Conservation (phyloP, 1,139 yeast genomes). For the Saccharomyces hybrid region DNA sequence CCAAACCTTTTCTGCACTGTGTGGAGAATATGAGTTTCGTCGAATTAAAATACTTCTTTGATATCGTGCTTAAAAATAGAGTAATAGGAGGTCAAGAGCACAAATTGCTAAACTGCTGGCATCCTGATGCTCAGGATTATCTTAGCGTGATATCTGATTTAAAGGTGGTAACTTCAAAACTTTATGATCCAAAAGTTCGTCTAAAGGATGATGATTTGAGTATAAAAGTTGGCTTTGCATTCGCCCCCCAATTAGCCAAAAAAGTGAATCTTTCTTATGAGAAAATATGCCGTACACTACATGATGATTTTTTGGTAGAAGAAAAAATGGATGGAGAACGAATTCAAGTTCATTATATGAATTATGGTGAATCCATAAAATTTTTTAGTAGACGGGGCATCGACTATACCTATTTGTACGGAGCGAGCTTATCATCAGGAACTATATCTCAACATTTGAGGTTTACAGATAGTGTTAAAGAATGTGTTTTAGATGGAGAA, state of each 20-base stretch:
- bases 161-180: constrained; percentile 50
- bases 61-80: constrained; percentile 54
- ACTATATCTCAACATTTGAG: constrained; percentile 51
- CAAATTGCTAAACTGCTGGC: constrained; percentile 60
- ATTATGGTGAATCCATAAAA: constrained; percentile 39
- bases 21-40: constrained; percentile 49
- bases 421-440: constrained; percentile 47
- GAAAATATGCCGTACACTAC: constrained; percentile 40
- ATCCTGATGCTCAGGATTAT: constrained; percentile 66
- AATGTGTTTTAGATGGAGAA: constrained; percentile 75
- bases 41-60: constrained; percentile 65
- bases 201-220: constrained; percentile 40
- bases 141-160: constrained; percentile 63
- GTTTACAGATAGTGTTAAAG: constrained; percentile 39
- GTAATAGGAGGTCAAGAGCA: constrained; percentile 55
- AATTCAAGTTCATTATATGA: constrained; percentile 56
- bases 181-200: constrained; percentile 43
- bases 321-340: constrained; percentile 95
- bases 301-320: constrained; percentile 58
- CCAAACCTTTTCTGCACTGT: constrained; percentile 41
- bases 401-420: constrained; percentile 70
- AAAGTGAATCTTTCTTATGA: constrained; percentile 45
- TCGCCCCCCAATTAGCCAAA: constrained; percentile 65
- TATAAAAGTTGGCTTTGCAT: constrained; percentile 46
- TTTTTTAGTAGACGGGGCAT: constrained; percentile 64